Evolutionary conservation across 2,329 filamentous ascomycete genomes (phyloP), one percentile per base, ranked within the genome.

Genomic region (Venturia pyrina): DNA sequence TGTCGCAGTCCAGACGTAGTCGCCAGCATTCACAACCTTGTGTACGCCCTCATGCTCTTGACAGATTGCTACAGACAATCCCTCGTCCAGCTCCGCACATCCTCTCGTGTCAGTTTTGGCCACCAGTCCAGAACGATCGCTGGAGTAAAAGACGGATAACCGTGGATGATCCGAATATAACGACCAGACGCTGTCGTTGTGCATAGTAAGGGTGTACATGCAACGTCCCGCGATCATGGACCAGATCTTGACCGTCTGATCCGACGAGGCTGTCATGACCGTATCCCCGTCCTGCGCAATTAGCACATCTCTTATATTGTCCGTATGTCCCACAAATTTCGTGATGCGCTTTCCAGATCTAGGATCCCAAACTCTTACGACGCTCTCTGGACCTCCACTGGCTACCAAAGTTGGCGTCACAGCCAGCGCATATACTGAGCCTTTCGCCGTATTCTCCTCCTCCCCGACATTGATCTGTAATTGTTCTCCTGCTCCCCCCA

Each of bases 121-220:
- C n/a, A 99, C 88, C 68, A 97, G 78, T 2, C 95, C 95, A 0
- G 91, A 93, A 63, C 93, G 88, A 77, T 99, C 95, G 70, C 89
- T 90, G 66, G 93, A 98, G 79, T 98, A 98, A 76, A 99, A 98
- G 40, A 96, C 85, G 11, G 89, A 88, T 4, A 99, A 83, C 67
- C 89, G 84, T 0, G 93, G 92, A 71, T 96, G 87, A 65, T 93
- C 88, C 0, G 95, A 97, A 76, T 89, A 96, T 28, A 99, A 82
- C 1, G 91, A 96, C 95, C 95, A 99, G 28, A 99, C 91, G 74
- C 93, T 97, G 73, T 96, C 92, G 73, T 96, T 96, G 78, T 99
- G 95, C 95, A 99, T 99, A 65, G 93, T 97, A 71, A 99, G 84
- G 0, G 95, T 99, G 77, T 97, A 91, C 89, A 98, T 93, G 81